Percentiles rank a stretch among this genome's conserved stretches.
Evolutionary conservation across 1,139 yeast genomes (phyloP).

Genomic region (Kurtzmaniella quercitrusa): DNA sequence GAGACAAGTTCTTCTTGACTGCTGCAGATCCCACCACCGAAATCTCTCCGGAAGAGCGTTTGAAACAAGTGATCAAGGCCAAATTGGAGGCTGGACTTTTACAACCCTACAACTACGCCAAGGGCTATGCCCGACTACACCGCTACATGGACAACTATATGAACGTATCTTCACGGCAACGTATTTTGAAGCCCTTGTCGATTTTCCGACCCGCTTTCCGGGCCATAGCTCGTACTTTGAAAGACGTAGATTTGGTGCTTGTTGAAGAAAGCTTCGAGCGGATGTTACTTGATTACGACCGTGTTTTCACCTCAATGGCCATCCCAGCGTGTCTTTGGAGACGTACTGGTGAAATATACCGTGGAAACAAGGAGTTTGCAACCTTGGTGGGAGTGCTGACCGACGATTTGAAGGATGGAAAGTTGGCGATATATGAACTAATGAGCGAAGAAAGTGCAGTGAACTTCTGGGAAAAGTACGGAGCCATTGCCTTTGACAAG

Average conservation of each 20-base stretch:
- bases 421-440: constrained; percentile 84
- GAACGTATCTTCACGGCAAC: constrained; percentile 78
- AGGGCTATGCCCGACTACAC: constrained; percentile 88
- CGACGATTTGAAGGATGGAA: constrained; percentile 90
- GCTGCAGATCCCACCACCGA: constrained; percentile 98
- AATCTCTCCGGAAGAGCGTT: constrained; percentile 88
- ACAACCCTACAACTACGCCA: constrained; percentile 91
- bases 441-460: constrained; percentile 98
- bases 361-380: constrained; percentile 97
- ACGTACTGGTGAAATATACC: constrained; percentile 91
- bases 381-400: constrained; percentile 89
- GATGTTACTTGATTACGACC: constrained; percentile 87
- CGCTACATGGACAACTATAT: constrained; percentile 90
- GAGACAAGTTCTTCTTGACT: constrained; percentile 89
- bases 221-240: constrained; percentile 85
- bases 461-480: constrained; percentile 97
- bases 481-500: constrained; percentile 92
- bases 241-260: constrained; percentile 85
- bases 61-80: constrained; percentile 94
- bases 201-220: constrained; percentile 91
- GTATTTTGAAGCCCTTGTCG: constrained; percentile 84
- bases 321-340: constrained; percentile 98
- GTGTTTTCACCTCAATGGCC: constrained; percentile 96
- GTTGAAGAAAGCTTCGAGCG: constrained; percentile 95
- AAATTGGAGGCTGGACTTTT: constrained; percentile 90